phyloP scores from a whole-genome alignment of 495 filamentous ascomycete species.

The Parmelia sp. region DNA sequence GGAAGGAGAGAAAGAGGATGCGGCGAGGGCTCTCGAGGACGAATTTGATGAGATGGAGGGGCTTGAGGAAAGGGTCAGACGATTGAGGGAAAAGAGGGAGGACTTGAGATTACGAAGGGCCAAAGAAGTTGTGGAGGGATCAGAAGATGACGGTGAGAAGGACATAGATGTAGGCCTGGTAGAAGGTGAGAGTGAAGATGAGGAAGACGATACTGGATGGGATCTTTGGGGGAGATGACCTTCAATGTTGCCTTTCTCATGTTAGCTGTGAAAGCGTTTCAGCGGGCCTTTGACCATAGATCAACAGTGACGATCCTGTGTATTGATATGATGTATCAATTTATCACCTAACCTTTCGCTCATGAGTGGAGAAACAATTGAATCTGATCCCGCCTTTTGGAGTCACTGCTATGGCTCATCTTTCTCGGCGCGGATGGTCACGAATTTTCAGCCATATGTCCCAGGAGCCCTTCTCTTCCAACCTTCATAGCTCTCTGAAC shows the following conservation, averaged over 20 bases:
- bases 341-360: not conserved
- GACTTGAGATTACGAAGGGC: conserved; percentile 55
- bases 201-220: conserved; percentile 57
- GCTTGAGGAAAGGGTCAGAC: conserved; percentile 71
- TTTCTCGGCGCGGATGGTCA: not conserved
- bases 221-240: conserved; percentile 54
- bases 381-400: not conserved
- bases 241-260: not conserved
- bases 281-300: not conserved
- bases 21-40: conserved; percentile 68
- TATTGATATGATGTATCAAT: not conserved
- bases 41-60: conserved; percentile 96
- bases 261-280: conserved; percentile 21
- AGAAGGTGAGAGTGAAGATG: conserved; percentile 48
- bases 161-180: conserved; percentile 33
- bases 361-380: not conserved
- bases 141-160: conserved; percentile 31
- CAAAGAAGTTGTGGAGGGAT: conserved; percentile 43
- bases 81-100: conserved; percentile 66
- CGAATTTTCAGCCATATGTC: conserved; percentile 46
- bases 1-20: conserved; percentile 84
- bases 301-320: not conserved
- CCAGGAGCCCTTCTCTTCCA: conserved; percentile 62
- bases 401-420: not conserved
- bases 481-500: conserved; percentile 73